Conservation (phyloP, 805 yeast species). For the Jamesozyma piceae region DNA sequence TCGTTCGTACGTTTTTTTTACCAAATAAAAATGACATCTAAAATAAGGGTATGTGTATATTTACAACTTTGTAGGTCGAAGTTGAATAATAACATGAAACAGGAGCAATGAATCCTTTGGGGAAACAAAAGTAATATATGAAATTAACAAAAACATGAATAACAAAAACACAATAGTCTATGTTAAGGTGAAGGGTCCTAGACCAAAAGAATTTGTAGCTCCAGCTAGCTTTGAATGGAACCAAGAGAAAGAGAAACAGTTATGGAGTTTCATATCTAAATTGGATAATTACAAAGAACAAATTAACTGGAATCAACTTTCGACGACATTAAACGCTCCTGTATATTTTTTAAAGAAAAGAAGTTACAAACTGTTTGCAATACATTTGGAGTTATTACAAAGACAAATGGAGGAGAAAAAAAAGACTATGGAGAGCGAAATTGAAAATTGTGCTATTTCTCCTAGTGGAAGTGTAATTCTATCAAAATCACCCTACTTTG, state of each 20-base stretch:
- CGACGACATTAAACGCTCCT: constrained; percentile 31
- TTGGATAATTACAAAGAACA: constrained; percentile 15
- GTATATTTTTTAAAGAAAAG: constrained; percentile 22
- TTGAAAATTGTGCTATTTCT: background rate
- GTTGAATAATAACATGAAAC: too few relatives aligned
- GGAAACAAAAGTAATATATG: too few relatives aligned
- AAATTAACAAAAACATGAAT: constrained; percentile 18
- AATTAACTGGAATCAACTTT: constrained; percentile 28
- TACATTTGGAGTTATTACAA: constrained; percentile 20
- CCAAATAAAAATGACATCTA: too few relatives aligned
- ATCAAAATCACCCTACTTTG: background rate
- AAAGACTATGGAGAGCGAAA: background rate
- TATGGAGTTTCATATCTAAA: constrained; percentile 25
- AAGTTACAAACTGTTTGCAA: constrained; percentile 23
- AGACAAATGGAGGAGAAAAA: constrained; percentile 15
- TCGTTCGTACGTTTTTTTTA: too few relatives aligned
- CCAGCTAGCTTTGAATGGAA: constrained; percentile 32
- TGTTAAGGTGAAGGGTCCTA: constrained; percentile 35
- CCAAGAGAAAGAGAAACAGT: constrained; percentile 24
- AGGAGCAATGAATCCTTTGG: too few relatives aligned
- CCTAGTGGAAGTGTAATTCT: background rate
- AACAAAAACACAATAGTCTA: constrained; percentile 32
- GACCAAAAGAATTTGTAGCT: constrained; percentile 34
- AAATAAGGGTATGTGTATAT: too few relatives aligned
- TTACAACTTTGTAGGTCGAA: too few relatives aligned